A percentile compares a stretch with the other conserved stretches of the same genome.
Conservation (phyloP, 306 rosid genomes). For the Fragaria vesca region DNA sequence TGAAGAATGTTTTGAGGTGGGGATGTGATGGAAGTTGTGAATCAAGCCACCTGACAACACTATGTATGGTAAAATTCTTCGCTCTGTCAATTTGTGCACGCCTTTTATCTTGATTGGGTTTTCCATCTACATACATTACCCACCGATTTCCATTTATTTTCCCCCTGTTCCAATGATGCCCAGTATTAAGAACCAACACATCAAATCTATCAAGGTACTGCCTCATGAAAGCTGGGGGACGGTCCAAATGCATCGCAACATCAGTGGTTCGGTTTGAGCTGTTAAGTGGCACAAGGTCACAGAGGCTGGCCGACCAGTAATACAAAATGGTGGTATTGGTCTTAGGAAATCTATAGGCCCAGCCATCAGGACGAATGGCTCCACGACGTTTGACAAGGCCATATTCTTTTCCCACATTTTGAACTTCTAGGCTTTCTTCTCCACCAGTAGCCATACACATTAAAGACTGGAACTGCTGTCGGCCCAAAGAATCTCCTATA, state of each 20-base stretch:
- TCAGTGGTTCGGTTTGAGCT: slow-evolving; percentile 41
- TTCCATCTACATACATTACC: slow-evolving; percentile 78
- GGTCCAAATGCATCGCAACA: slow-evolving; percentile 90
- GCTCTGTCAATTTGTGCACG: slow-evolving; percentile 54
- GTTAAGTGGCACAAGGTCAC: slow-evolving; percentile 69
- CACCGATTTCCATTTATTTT: slow-evolving; percentile 73
- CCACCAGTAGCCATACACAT: slow-evolving; percentile 92
- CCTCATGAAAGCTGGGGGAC: slow-evolving; percentile 78
- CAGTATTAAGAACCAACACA: slow-evolving; percentile 88
- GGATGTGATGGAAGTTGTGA: slow-evolving; percentile 62
- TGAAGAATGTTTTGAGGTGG: slow-evolving; percentile 71
- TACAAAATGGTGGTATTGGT: slow-evolving; percentile 85
- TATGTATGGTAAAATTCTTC: slow-evolving; percentile 70
- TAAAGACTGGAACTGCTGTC: slow-evolving; percentile 92
- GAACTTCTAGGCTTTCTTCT: slow-evolving; percentile 59
- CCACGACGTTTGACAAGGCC: slow-evolving; percentile 73
- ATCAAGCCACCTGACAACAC: slow-evolving; percentile 72
- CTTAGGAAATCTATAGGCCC: slow-evolving; percentile 79
- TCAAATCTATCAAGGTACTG: slow-evolving; percentile 56
- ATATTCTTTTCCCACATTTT: slow-evolving; percentile 68
- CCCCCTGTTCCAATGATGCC: slow-evolving; percentile 95
- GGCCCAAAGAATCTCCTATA: slow-evolving; percentile 84
- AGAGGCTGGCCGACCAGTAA: slow-evolving; percentile 92
- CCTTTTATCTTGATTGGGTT: slow-evolving; percentile 51
- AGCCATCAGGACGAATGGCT: slow-evolving; percentile 92